Base-by-base conservation (phyloP, 768 basidiomycete genomes). In the Boletus sp. region DNA sequence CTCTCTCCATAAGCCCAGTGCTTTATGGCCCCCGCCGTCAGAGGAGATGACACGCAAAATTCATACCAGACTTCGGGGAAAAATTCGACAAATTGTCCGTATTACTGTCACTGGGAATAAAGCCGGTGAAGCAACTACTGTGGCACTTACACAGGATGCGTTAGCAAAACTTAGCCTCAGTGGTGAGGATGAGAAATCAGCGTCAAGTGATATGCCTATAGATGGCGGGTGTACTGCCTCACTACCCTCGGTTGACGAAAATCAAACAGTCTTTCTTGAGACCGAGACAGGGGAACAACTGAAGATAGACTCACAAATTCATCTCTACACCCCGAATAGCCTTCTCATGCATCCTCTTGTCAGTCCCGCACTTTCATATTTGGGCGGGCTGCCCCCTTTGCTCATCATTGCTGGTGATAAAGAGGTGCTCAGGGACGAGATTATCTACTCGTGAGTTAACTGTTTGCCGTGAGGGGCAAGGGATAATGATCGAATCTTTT, bases 381-480 rank as follows among this genome's bases (percentile, higher is more conserved):
- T 99, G 11, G 97, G 96, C 6, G 95, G 95, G 2, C 72, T 99
- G 0, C 92, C 92, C 2, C 97, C 97, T 12, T 67, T 98, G 46
- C 73, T 93, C 28, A 74, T 99, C 61, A 85, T 94, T 60, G 89
- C 86, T 1, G 86, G 96, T 40, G 90, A 97, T 54, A 90, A 88
- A 64, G 96, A 98, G 74, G 92, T 96, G 0, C 72, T 98, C 42
- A 78, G 94, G 52, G 96, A 98, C 67, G 96, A 98, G 71, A 85
- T 92, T 35, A 83, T 98, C 32, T 98, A 92, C 67, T 75, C 82
- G 92, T 91, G 48, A 59, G 86, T 78, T 35, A 28, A 39, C 56
- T 24, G 28, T 44, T 24, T 50, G 6, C 45, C 44, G 1, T 47
- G 40, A 30, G 32, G n/a, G 24, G 1, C 6, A 29, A 8, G 24